These are phyloP conservation scores for Nectriaceae sp. DNA, from an alignment of 2,329 filamentous ascomycete genomes.

Conservation along the genomic window DNA sequence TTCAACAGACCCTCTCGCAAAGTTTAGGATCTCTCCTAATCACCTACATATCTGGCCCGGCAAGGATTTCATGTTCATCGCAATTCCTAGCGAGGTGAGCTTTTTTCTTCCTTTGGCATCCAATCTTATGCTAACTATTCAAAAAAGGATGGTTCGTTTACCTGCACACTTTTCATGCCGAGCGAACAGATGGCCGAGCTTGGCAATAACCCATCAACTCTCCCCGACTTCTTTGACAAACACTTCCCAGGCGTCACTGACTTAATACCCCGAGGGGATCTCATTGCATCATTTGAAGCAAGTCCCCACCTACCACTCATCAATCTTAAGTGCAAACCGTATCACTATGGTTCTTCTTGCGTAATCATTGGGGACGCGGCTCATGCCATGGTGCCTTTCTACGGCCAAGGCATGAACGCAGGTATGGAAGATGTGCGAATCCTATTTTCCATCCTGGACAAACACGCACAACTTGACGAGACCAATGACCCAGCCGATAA, in stretches of 20 bases:
- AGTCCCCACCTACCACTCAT: constrained; percentile 94
- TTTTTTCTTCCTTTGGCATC: not conserved
- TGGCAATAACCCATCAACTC: constrained; percentile 58
- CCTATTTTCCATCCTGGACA: constrained; percentile 80
- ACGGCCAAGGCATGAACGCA: constrained; percentile 97
- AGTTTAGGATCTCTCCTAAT: constrained; percentile 83
- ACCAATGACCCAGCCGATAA: constrained; percentile 42
- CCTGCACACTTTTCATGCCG: constrained; percentile 89
- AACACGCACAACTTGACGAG: constrained; percentile 52
- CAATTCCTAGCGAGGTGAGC: constrained; percentile 72
- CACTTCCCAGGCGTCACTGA: constrained; percentile 86
- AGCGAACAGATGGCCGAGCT: constrained; percentile 68
- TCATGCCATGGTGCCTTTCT: constrained; percentile 98
- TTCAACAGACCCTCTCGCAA: constrained; percentile 34
- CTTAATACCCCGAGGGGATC: constrained; percentile 66
- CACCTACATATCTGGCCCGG: constrained; percentile 98
- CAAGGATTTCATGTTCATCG: constrained; percentile 96
- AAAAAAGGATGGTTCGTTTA: constrained; percentile 82
- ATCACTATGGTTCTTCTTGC: constrained; percentile 75
- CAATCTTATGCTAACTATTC: constrained; percentile 8
- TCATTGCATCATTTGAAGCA: constrained; percentile 72
- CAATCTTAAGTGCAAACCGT: constrained; percentile 87
- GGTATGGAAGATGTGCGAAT: constrained; percentile 92
- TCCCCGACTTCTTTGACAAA: constrained; percentile 74
- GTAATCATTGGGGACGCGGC: constrained; percentile 93